Conservation (phyloP, 106 monocot genomes). For the Dioscorea alata region DNA sequence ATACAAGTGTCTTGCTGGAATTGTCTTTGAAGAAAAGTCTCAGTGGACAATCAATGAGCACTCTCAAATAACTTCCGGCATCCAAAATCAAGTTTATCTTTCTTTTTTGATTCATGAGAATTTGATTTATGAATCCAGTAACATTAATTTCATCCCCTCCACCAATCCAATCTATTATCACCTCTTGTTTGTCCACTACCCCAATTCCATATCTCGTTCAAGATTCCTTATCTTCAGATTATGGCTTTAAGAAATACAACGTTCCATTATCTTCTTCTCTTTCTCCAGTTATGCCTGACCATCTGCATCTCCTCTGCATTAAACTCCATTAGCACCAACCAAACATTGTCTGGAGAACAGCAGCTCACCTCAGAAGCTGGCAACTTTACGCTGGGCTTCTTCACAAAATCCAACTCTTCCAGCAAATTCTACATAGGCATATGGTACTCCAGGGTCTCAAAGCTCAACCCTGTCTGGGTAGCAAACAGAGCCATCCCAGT, state of each 20-base stretch:
- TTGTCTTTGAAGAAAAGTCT: too few relatives aligned
- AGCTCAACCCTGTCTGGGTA: constrained; percentile 30
- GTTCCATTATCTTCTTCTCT: not conserved
- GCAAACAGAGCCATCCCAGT: constrained; percentile 35
- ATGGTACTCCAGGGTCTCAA: constrained; percentile 38
- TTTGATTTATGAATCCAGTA: too few relatives aligned
- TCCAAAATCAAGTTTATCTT: too few relatives aligned
- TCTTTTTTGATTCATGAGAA: too few relatives aligned
- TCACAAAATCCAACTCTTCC: not conserved
- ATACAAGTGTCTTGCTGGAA: too few relatives aligned
- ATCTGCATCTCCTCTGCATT: not conserved
- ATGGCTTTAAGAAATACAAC: not conserved
- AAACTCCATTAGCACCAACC: not conserved
- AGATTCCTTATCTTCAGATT: not conserved
- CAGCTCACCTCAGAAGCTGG: constrained; percentile 4
- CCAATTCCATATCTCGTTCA: too few relatives aligned
- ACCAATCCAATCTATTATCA: too few relatives aligned
- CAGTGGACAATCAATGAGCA: too few relatives aligned
- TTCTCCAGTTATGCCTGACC: not conserved
- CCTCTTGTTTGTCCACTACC: too few relatives aligned
- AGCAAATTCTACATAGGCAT: constrained; percentile 21
- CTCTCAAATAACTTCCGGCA: too few relatives aligned
- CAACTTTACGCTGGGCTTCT: constrained; percentile 25
- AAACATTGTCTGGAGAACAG: constrained; percentile 5
- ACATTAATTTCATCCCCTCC: too few relatives aligned